These are phyloP conservation scores for Aspergillus fructus DNA, from an alignment of 2,329 filamentous ascomycete species.

Conservation along the genomic window DNA sequence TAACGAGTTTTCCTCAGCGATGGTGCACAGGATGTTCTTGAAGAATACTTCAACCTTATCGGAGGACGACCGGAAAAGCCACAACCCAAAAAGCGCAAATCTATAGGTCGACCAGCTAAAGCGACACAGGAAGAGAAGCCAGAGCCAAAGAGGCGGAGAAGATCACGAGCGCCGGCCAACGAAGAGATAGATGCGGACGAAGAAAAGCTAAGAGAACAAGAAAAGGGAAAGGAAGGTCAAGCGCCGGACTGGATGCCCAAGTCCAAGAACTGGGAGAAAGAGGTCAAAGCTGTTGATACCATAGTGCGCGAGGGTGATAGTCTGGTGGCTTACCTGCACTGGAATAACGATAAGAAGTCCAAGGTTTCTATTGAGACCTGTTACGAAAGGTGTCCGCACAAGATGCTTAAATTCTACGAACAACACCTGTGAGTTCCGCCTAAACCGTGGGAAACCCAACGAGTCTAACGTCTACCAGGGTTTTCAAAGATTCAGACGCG, in stretches of 20 bases:
- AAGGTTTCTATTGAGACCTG: constrained; percentile 42
- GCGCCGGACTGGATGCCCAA: constrained; percentile 40
- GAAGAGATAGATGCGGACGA: constrained; percentile 18
- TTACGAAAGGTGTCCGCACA: constrained; percentile 43
- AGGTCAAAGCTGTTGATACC: constrained; percentile 44
- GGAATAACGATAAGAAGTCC: constrained; percentile 46
- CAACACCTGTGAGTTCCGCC: constrained; percentile 43
- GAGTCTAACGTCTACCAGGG: constrained; percentile 21
- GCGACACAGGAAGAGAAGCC: constrained; percentile 18
- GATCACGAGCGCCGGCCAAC: constrained; percentile 22
- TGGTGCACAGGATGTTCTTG: constrained; percentile 39
- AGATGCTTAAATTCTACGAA: constrained; percentile 53
- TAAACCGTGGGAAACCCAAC: constrained; percentile 13
- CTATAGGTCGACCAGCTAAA: constrained; percentile 30
- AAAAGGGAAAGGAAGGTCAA: not conserved
- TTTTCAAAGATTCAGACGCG: constrained; percentile 37
- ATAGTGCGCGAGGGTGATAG: constrained; percentile 39
- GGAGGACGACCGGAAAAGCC: constrained; percentile 43
- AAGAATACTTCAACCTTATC: constrained; percentile 42
- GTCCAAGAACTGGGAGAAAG: constrained; percentile 43
- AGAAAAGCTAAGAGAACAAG: constrained; percentile 18
- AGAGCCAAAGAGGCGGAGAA: constrained; percentile 29
- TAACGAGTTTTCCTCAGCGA: constrained; percentile 25
- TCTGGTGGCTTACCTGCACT: constrained; percentile 43
- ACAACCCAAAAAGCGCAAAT: constrained; percentile 34